These are phyloP conservation scores for Aspergillus novoparasiticus DNA, from an alignment of 2,329 filamentous ascomycete species.

Conservation along the genomic window DNA sequence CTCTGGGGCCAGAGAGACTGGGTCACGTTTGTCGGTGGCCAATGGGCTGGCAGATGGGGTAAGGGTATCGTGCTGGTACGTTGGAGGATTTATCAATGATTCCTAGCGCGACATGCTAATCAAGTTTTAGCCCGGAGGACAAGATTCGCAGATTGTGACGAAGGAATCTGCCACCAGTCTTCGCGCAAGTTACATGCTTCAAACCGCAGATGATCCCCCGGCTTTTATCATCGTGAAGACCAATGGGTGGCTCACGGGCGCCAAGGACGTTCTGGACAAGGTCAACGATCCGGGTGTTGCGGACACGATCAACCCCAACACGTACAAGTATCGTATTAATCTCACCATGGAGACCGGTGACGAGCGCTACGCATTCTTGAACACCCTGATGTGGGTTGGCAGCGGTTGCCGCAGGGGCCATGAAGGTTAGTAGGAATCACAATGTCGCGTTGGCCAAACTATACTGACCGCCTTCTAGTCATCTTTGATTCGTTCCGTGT, in stretches of 20 bases:
- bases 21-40: conserved; percentile 54
- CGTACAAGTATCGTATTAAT: conserved; percentile 53
- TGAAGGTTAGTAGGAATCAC: conserved; percentile 41
- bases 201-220: conserved; percentile 54
- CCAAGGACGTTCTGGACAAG: conserved; percentile 53
- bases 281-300: conserved; percentile 47
- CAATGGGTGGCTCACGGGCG: conserved; percentile 52
- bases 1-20: conserved; percentile 55
- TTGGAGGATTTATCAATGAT: not conserved
- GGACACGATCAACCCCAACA: conserved; percentile 50
- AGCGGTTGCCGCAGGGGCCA: conserved; percentile 50
- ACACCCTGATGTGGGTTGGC: conserved; percentile 54
- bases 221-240: conserved; percentile 52
- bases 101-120: conserved; percentile 13
- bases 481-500: conserved; percentile 32
- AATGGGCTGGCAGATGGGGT: conserved; percentile 56
- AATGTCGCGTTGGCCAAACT: not conserved
- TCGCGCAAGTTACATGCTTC: conserved; percentile 50
- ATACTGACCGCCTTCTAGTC: conserved; percentile 21
- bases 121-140: conserved; percentile 47
- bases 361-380: conserved; percentile 52
- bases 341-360: conserved; percentile 54
- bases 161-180: conserved; percentile 51
- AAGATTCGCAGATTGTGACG: conserved; percentile 53
- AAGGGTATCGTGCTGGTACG: conserved; percentile 54